Evolutionary conservation across 176 grass and related monocot genomes (phyloP).

Genomic region (Avena eriantha): DNA sequence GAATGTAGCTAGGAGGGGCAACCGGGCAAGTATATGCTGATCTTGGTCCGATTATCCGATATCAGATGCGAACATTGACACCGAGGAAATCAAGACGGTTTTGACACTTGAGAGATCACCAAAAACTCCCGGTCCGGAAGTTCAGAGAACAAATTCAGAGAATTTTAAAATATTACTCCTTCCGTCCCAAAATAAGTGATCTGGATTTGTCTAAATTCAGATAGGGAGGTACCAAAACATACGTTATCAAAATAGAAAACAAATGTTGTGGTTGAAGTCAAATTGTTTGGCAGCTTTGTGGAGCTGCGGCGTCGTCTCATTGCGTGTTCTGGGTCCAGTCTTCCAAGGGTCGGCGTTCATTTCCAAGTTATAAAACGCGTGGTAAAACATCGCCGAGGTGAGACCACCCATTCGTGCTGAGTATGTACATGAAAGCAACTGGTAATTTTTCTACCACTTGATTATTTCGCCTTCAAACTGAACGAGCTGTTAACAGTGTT

Average conservation of each 20-base stretch:
- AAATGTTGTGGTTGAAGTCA: not conserved
- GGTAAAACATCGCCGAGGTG: constrained; percentile 11
- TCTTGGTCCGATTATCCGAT: not conserved
- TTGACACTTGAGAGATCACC: not conserved
- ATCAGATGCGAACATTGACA: not conserved
- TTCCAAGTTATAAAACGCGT: not conserved
- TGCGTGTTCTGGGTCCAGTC: not conserved
- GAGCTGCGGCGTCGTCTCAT: not conserved
- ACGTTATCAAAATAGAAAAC: not conserved
- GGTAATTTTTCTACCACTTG: too few relatives aligned
- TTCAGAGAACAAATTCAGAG: not conserved
- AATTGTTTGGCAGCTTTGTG: constrained; percentile 26
- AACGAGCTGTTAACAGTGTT: not conserved
- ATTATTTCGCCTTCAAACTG: not conserved
- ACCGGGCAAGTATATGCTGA: too few relatives aligned
- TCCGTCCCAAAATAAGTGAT: too few relatives aligned
- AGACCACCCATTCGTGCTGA: not conserved
- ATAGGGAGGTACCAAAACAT: too few relatives aligned
- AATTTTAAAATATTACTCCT: too few relatives aligned
- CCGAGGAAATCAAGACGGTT: too few relatives aligned
- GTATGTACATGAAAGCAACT: not conserved
- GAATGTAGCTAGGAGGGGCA: not conserved
- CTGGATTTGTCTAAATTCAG: too few relatives aligned
- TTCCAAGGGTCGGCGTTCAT: constrained; percentile 39
- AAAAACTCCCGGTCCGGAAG: not conserved